A percentile compares a stretch with the other conserved stretches of the same genome.
phyloP scores from a whole-genome alignment of 2,329 filamentous ascomycete genomes.

The Colletotrichum musicola region DNA sequence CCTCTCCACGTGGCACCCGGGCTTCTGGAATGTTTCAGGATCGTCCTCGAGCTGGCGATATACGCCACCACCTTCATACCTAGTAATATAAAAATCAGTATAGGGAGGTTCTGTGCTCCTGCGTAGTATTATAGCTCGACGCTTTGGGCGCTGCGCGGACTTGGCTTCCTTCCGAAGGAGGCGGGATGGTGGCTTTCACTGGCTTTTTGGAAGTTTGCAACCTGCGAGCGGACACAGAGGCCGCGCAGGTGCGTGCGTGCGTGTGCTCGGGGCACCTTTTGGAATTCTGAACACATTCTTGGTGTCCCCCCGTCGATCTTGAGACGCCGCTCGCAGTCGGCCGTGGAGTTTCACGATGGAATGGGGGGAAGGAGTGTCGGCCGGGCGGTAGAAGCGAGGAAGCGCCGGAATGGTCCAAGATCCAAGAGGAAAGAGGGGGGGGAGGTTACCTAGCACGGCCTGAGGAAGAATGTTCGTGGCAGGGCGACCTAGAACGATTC shows the following conservation, averaged over 20 bases:
- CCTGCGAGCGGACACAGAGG: too few relatives aligned
- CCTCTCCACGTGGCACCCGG: constrained; percentile 23
- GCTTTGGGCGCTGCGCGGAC: constrained; percentile 33
- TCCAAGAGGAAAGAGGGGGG: background rate
- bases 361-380: background rate
- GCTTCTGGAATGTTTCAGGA: constrained; percentile 37
- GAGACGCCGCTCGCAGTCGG: background rate
- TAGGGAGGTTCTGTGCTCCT: background rate
- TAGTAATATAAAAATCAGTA: too few relatives aligned
- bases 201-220: too few relatives aligned
- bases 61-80: too few relatives aligned
- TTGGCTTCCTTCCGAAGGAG: background rate
- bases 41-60: background rate
- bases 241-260: background rate
- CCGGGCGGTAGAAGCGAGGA: background rate
- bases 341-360: constrained; percentile 31
- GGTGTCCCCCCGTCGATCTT: background rate
- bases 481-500: background rate
- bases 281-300: background rate
- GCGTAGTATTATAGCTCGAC: constrained; percentile 12
- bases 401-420: constrained; percentile 2
- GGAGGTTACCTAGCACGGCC: constrained; percentile 6
- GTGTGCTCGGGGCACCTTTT: background rate
- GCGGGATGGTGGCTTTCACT: too few relatives aligned
- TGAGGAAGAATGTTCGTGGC: background rate